Conservation (phyloP, 1,284 basidiomycete species). For the Rhodotorula sp. region DNA sequence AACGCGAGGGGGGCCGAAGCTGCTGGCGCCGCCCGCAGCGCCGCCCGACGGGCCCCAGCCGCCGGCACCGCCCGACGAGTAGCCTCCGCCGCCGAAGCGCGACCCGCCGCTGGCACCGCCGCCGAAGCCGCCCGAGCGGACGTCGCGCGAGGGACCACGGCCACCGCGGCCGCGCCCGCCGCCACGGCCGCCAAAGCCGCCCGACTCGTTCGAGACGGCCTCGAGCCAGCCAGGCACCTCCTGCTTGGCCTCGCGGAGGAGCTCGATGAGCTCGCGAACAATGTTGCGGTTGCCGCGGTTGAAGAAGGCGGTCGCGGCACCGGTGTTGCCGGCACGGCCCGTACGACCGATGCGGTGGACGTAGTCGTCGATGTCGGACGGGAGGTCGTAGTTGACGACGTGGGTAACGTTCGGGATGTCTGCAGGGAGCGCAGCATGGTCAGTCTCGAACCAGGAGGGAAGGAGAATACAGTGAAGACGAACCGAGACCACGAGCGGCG, state of each 20-base stretch:
- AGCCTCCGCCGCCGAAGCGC: slow-evolving; percentile 4
- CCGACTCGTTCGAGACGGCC: slow-evolving; percentile 77
- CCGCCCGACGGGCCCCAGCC: slow-evolving; percentile 3
- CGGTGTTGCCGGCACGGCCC: slow-evolving; percentile 98
- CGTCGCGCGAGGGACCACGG: slow-evolving; percentile 51
- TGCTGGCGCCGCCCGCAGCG: slow-evolving; percentile 33
- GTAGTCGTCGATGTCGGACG: slow-evolving; percentile 97
- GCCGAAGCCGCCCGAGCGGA: slow-evolving; percentile 47
- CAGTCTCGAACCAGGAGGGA: too few relatives aligned
- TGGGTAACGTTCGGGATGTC: slow-evolving; percentile 99
- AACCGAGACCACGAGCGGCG: slow-evolving; percentile 89
- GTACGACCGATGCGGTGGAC: slow-evolving; percentile 99
- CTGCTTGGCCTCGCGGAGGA: slow-evolving; percentile 95
- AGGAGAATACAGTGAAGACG: background rate
- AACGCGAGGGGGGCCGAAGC: slow-evolving; percentile 35
- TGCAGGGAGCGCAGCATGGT: background rate
- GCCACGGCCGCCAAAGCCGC: slow-evolving; percentile 61
- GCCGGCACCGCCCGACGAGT: slow-evolving; percentile 23
- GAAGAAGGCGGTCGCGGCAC: slow-evolving; percentile 69
- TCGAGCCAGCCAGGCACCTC: slow-evolving; percentile 93
- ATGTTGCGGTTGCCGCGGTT: slow-evolving; percentile 66
- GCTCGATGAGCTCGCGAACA: slow-evolving; percentile 84
- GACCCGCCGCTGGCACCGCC: slow-evolving; percentile 4
- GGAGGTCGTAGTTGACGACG: slow-evolving; percentile 98
- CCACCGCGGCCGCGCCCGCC: slow-evolving; percentile 63